A percentile compares a stretch with the other conserved stretches of the same genome.
Evolutionary conservation across 148 eudicot genomes (phyloP).

Genomic region (Chenopodium formosanum): DNA sequence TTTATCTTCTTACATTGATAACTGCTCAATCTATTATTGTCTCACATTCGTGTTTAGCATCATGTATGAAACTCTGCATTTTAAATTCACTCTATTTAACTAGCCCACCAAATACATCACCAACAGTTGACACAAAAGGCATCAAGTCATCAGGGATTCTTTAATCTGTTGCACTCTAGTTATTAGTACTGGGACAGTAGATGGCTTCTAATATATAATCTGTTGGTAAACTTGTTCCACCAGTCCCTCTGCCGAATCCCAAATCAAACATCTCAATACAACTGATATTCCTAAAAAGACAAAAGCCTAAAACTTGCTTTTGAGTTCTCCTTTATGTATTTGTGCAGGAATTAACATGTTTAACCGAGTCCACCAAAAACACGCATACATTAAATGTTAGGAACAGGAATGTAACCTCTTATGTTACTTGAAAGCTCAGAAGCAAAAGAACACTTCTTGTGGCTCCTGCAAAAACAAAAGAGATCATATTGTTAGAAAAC

Average conservation of each 20-base stretch:
- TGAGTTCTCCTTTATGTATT: constrained; percentile 4
- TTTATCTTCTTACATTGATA: neutral
- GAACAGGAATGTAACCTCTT: constrained; percentile 36
- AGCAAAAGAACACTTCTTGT: constrained; percentile 24
- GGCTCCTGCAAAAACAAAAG: constrained; percentile 28
- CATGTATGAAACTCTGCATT: neutral
- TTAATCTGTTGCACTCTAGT: constrained; percentile 5
- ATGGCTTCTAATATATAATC: neutral
- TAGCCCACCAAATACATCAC: constrained; percentile 7
- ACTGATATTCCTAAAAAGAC: constrained; percentile 21
- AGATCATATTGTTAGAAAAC: constrained; percentile 17
- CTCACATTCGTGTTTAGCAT: neutral
- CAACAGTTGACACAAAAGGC: constrained; percentile 12
- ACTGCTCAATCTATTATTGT: neutral
- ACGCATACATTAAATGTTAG: constrained; percentile 28
- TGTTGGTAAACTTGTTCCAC: neutral
- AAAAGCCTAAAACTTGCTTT: constrained; percentile 19
- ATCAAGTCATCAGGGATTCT: constrained; percentile 7
- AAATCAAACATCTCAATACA: constrained; percentile 8
- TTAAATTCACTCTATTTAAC: neutral
- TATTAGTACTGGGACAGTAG: constrained; percentile 4
- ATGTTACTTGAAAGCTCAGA: constrained; percentile 30
- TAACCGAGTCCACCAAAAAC: constrained; percentile 20
- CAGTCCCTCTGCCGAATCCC: neutral
- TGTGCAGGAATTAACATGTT: constrained; percentile 15